Evolutionary conservation across 2,329 filamentous ascomycete genomes (phyloP).

Genomic region (Curvularia spicifera): DNA sequence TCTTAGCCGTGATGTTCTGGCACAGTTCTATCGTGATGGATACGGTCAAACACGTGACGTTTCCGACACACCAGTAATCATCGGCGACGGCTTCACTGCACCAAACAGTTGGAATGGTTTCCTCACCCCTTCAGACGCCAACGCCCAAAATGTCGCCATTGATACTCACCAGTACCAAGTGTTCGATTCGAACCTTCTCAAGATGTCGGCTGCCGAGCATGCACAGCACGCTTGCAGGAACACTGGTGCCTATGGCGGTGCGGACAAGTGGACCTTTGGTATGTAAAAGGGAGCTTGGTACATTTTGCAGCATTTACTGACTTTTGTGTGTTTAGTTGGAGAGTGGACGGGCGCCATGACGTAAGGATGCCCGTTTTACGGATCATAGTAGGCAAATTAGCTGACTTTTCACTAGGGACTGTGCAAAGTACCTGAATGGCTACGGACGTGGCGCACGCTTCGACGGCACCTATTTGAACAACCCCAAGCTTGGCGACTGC

Average conservation of each 20-base stretch:
- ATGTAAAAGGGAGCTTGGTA: not conserved
- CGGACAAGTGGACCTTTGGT: slow-evolving; percentile 65
- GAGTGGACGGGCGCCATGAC: slow-evolving; percentile 75
- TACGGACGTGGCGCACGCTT: slow-evolving; percentile 66
- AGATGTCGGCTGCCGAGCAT: slow-evolving; percentile 60
- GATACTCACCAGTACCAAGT: slow-evolving; percentile 75
- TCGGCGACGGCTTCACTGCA: slow-evolving; percentile 64
- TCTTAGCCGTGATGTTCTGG: slow-evolving; percentile 54
- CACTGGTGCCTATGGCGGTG: slow-evolving; percentile 55
- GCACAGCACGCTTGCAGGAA: slow-evolving; percentile 63
- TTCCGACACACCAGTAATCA: slow-evolving; percentile 59
- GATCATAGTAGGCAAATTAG: not conserved
- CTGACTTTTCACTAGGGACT: slow-evolving; percentile 48
- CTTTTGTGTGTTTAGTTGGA: slow-evolving; percentile 58
- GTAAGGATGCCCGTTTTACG: slow-evolving; percentile 3
- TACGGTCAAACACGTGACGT: slow-evolving; percentile 56
- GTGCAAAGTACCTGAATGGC: slow-evolving; percentile 60
- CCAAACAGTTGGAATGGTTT: slow-evolving; percentile 67
- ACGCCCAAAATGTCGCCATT: slow-evolving; percentile 63
- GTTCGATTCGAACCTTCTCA: slow-evolving; percentile 61
- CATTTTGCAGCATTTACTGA: not conserved
- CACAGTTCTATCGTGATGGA: slow-evolving; percentile 63
- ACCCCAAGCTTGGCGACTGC: slow-evolving; percentile 61
- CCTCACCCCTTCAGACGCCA: slow-evolving; percentile 59
- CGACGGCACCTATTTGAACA: slow-evolving; percentile 61